phyloP scores from a whole-genome alignment of 345 rosid species.

The Passiflora organensis region DNA sequence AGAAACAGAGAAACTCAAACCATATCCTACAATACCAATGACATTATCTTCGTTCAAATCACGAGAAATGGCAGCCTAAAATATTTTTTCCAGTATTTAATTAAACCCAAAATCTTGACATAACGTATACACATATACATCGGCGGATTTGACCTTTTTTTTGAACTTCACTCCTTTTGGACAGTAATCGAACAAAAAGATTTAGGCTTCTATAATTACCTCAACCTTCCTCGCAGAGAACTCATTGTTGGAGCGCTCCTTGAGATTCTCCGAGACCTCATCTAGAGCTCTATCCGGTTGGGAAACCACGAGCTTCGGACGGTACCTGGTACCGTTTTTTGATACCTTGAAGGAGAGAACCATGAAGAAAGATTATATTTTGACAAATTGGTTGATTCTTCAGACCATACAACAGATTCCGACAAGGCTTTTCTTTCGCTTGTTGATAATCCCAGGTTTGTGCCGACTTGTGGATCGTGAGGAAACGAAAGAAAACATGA shows the following conservation, averaged over 20 bases:
- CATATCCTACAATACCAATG: no score
- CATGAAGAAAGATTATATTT: slow-evolving; percentile 19
- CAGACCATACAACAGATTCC: slow-evolving; percentile 68
- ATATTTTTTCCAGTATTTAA: no score
- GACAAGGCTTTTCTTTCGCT: slow-evolving; percentile 11
- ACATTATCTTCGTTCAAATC: no score
- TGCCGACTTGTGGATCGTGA: not conserved
- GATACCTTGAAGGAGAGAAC: slow-evolving; percentile 74
- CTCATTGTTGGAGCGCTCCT: slow-evolving; percentile 25
- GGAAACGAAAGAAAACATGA: not conserved
- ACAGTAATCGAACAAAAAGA: no score
- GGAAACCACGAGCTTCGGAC: slow-evolving; percentile 37
- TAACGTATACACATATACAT: no score
- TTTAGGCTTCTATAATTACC: slow-evolving; percentile 29
- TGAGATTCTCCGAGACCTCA: slow-evolving; percentile 34
- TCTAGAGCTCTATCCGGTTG: slow-evolving; percentile 29
- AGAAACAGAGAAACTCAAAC: no score
- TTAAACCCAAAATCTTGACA: no score
- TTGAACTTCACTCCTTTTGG: no score
- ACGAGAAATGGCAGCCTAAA: no score
- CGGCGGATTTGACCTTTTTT: no score
- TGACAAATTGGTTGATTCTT: slow-evolving; percentile 16
- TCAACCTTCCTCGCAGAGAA: slow-evolving; percentile 25
- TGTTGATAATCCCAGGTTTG: slow-evolving; percentile 4
- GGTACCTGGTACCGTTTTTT: slow-evolving; percentile 55